These are phyloP conservation scores for Chiua virens DNA, from an alignment of 768 basidiomycete genomes.

Conservation along the genomic window DNA sequence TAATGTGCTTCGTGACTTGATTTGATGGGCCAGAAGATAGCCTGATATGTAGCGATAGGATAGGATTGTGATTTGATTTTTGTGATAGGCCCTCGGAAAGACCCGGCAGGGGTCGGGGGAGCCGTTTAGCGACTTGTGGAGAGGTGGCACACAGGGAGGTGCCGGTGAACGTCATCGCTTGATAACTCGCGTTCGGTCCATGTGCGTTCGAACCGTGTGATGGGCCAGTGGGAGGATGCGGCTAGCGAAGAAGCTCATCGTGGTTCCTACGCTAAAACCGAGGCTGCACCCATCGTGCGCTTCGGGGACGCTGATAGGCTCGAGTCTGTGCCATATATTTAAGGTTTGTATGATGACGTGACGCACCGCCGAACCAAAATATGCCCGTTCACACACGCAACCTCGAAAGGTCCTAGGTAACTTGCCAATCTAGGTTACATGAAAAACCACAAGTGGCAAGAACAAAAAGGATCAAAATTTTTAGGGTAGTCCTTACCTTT, in stretches of 20 bases:
- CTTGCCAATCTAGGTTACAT: slow-evolving; percentile 24
- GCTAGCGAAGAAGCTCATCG: too few relatives aligned
- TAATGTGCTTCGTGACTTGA: not conserved
- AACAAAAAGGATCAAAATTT: slow-evolving; percentile 2
- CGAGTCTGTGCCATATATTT: not conserved
- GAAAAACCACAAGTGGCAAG: slow-evolving; percentile 14
- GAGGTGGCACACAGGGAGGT: too few relatives aligned
- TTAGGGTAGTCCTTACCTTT: slow-evolving; percentile 10
- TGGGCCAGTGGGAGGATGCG: too few relatives aligned
- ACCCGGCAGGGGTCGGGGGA: not conserved
- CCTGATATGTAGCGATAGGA: too few relatives aligned
- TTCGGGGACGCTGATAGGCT: too few relatives aligned
- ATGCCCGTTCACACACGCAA: slow-evolving; percentile 11
- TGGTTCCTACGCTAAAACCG: too few relatives aligned
- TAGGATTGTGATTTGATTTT: not conserved
- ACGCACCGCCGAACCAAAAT: slow-evolving; percentile 2
- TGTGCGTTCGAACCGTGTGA: too few relatives aligned
- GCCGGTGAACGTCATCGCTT: too few relatives aligned
- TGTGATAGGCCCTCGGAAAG: slow-evolving; percentile 2
- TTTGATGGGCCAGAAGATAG: not conserved
- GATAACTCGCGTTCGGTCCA: too few relatives aligned
- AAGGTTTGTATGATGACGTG: slow-evolving; percentile 15
- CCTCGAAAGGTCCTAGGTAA: not conserved
- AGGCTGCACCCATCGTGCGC: too few relatives aligned
- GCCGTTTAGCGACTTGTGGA: too few relatives aligned